These are phyloP conservation scores for Dactylella cylindrospora DNA, from an alignment of 2,329 filamentous ascomycete species.

Conservation along the genomic window DNA sequence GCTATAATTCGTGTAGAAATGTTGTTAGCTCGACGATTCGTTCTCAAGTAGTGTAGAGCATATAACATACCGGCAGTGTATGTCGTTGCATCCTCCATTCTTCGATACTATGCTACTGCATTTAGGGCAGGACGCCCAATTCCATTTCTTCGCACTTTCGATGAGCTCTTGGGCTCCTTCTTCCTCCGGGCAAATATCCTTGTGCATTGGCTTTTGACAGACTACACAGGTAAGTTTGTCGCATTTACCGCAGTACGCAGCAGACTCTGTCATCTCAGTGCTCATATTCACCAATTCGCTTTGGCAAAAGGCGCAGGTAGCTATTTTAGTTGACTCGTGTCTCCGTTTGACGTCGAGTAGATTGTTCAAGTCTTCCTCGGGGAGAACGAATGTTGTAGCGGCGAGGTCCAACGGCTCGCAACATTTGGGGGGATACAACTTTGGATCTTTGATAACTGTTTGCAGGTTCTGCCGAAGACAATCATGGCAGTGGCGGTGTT, in stretches of 20 bases:
- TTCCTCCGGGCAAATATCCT: constrained; percentile 8
- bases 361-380: neutral
- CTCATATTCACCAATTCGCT: neutral
- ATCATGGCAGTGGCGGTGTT: constrained; percentile 10
- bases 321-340: constrained; percentile 9
- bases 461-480: constrained; percentile 18
- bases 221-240: constrained; percentile 16
- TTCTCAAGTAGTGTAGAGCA: neutral
- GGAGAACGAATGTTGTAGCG: constrained; percentile 2
- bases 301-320: constrained; percentile 13
- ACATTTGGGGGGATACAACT: constrained; percentile 21
- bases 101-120: constrained; percentile 11
- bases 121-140: constrained; percentile 15
- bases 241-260: constrained; percentile 9
- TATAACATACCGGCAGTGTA: constrained; percentile 23
- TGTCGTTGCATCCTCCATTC: constrained; percentile 14
- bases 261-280: neutral
- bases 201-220: constrained; percentile 22
- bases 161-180: constrained; percentile 2
- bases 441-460: neutral
- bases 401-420: constrained; percentile 13
- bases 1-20: constrained; percentile 2
- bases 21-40: neutral
- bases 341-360: constrained; percentile 3
- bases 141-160: neutral